A percentile compares a stretch with the other conserved stretches of the same genome.
Evolutionary conservation across 1,284 basidiomycete species (phyloP).

Genomic region (Malassezia pachydermatis): DNA sequence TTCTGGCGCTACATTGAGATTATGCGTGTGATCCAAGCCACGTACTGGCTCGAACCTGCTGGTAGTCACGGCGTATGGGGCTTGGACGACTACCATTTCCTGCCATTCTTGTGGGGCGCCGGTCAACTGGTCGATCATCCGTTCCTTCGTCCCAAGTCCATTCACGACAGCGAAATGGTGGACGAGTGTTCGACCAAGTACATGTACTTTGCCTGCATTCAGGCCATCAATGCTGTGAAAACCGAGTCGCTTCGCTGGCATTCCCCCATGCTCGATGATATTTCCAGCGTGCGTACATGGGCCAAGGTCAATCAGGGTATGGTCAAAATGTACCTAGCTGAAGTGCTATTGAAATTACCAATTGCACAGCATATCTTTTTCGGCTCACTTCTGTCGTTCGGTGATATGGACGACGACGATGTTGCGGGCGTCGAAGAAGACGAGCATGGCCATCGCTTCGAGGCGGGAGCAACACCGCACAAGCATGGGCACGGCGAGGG

Average conservation of each 20-base stretch:
- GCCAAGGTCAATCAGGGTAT: conserved; percentile 94
- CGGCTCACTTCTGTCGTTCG: conserved; percentile 67
- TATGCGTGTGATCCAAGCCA: conserved; percentile 81
- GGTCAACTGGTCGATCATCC: conserved; percentile 80
- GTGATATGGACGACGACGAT: conserved; percentile 51
- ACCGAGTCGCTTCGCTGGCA: conserved; percentile 94
- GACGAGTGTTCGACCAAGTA: conserved; percentile 84
- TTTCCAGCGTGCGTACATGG: conserved; percentile 93
- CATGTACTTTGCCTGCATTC: conserved; percentile 94
- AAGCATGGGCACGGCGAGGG: conserved; percentile 50
- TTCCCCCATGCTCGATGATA: conserved; percentile 97
- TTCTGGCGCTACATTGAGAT: conserved; percentile 63
- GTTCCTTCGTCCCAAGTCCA: conserved; percentile 78
- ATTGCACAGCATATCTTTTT: conserved; percentile 95
- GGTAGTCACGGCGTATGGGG: conserved; percentile 98
- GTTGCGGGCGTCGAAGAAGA: conserved; percentile 49
- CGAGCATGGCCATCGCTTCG: conserved; percentile 57
- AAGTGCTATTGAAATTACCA: conserved; percentile 87
- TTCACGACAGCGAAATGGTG: conserved; percentile 82
- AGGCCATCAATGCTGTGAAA: conserved; percentile 86
- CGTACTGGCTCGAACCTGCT: conserved; percentile 96
- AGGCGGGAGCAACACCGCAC: conserved; percentile 12
- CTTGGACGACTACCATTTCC: conserved; percentile 91
- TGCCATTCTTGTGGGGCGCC: conserved; percentile 83
- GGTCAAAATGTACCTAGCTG: conserved; percentile 94